Percentiles rank a stretch among this genome's conserved stretches.
phyloP scores from a whole-genome alignment of 2,329 filamentous ascomycete genomes.

The Neopestalotiopsis rosae region DNA sequence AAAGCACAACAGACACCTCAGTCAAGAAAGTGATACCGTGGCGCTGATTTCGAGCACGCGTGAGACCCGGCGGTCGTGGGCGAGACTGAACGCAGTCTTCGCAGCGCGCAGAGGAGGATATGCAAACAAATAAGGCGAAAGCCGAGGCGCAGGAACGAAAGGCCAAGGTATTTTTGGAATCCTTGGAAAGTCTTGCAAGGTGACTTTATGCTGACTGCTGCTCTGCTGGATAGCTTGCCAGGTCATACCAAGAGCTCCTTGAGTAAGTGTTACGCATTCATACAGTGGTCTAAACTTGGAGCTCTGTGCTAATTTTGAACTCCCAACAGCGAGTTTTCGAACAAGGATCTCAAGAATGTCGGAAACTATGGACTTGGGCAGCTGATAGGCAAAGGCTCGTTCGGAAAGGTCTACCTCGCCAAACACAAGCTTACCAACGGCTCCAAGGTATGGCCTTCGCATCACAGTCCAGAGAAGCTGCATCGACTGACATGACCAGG shows the following conservation, averaged over 20 bases:
- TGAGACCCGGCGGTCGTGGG: constrained; percentile 15
- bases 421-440: constrained; percentile 98
- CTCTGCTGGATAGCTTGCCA: constrained; percentile 75
- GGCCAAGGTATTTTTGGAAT: constrained; percentile 36
- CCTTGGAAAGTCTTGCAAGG: background rate
- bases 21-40: background rate
- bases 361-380: constrained; percentile 93
- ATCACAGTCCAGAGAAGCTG: background rate
- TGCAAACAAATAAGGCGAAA: constrained; percentile 49
- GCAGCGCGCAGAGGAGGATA: constrained; percentile 28
- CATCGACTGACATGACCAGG: constrained; percentile 54
- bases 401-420: constrained; percentile 97
- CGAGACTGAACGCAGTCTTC: constrained; percentile 19
- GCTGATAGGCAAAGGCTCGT: constrained; percentile 95
- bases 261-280: constrained; percentile 65
- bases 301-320: background rate
- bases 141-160: constrained; percentile 49
- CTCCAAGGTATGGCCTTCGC: constrained; percentile 74
- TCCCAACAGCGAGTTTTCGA: constrained; percentile 81
- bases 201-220: background rate
- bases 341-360: constrained; percentile 87
- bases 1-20: background rate
- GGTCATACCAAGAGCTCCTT: constrained; percentile 94
- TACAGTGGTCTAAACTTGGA: background rate
- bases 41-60: background rate